Evolutionary conservation across 2,329 filamentous ascomycete species (phyloP), one percentile per base, ranked within the genome.

Genomic region (Colletotrichum sp.): DNA sequence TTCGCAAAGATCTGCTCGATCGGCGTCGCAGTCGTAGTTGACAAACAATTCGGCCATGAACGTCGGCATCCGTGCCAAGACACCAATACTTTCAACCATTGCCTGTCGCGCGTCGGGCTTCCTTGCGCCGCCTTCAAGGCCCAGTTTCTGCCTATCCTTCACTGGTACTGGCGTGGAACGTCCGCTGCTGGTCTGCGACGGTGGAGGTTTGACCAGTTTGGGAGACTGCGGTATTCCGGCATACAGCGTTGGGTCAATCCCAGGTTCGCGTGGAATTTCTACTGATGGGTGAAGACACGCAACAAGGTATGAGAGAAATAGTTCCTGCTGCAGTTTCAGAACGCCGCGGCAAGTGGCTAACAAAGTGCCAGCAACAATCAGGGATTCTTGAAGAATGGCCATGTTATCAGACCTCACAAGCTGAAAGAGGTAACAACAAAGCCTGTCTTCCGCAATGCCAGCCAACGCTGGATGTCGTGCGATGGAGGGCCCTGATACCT

Each of bases 61-160:
- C 57, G 93, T 96, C 1, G 97, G 96, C 88, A 99, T 98, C 57
- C 98, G 91, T 48, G 96, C 95, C 75, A 99, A 88, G 71, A 96
- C 96, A 44, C 96, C 96, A 60, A 99, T 94, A 80, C 95, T 98
- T 86, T 99, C 97, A 6, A 99, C 95, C 97, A 99, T 99, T 36
- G 97, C 96, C 87, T 99, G 97, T 79, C 97, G 91, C 34, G 97
- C 96, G 84, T 99, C 98, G 5, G 97, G 97, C 83, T 98, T 98
- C 77, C 97, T 91, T 44, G 95, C 92, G 11, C 96, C 96, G 3
- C 97, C 96, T 84, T 98, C 97, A 82, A 99, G 88, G 1, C 97
- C 97, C 44, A 98, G 90, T 83, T 95, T 97, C 83, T 98, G 96
- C 69, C 97, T 92, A 81, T 99, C 97, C 82, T 96, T 96, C 70